Percentiles rank a stretch among this genome's conserved stretches.
These are phyloP conservation scores for Euphorbia tirucalli DNA, from an alignment of 345 rosid genomes.

Conservation along the genomic window DNA sequence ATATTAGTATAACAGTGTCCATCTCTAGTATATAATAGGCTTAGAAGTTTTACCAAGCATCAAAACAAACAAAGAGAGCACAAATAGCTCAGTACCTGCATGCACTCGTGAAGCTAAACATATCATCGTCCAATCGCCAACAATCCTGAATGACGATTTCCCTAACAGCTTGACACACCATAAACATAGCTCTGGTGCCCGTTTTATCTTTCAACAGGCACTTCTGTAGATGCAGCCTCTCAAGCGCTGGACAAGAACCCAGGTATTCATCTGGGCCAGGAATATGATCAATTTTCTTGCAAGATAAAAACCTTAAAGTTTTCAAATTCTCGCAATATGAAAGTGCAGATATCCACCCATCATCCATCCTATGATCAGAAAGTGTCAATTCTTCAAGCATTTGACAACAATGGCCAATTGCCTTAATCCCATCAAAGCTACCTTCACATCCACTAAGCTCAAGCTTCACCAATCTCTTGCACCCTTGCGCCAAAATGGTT, in stretches of 20 bases:
- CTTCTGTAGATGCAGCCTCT: slow-evolving; percentile 69
- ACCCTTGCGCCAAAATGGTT: slow-evolving; percentile 89
- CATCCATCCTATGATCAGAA: slow-evolving; percentile 85
- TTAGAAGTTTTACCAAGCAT: too few species aligned
- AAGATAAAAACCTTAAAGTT: slow-evolving; percentile 66
- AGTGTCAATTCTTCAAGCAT: slow-evolving; percentile 90
- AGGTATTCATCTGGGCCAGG: slow-evolving; percentile 71
- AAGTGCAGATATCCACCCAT: slow-evolving; percentile 87
- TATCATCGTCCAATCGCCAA: slow-evolving; percentile 87
- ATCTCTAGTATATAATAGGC: too few species aligned
- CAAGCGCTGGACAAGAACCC: slow-evolving; percentile 73
- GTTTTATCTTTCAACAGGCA: slow-evolving; percentile 73
- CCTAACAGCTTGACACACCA: slow-evolving; percentile 63
- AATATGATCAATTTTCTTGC: slow-evolving; percentile 64
- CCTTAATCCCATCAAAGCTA: slow-evolving; percentile 89
- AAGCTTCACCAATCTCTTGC: slow-evolving; percentile 83
- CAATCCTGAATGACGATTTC: slow-evolving; percentile 77
- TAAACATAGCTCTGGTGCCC: slow-evolving; percentile 59
- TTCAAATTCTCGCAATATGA: slow-evolving; percentile 83
- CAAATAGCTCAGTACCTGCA: slow-evolving; percentile 55
- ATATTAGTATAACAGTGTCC: too few species aligned
- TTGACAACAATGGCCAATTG: slow-evolving; percentile 88
- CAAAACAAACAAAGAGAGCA: slow-evolving; percentile 1
- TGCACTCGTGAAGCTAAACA: slow-evolving; percentile 50
- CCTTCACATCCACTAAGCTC: slow-evolving; percentile 90